Conservation (phyloP, 1,284 basidiomycete genomes). For the Ustilago hordei region DNA sequence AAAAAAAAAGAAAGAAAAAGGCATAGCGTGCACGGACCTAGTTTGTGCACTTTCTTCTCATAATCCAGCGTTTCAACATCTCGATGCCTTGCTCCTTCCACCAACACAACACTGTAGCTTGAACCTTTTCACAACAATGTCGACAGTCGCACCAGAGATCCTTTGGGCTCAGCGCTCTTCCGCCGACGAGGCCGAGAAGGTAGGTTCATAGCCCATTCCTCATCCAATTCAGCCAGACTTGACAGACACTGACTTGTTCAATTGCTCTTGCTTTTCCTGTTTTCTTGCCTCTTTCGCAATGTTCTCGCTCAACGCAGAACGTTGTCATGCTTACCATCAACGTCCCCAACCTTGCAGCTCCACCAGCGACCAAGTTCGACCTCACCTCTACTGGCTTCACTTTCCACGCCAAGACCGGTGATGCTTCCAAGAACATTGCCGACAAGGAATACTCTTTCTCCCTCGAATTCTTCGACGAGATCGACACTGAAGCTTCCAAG, state of each 20-base stretch:
- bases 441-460: slow-evolving; percentile 64
- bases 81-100: neutral
- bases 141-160: slow-evolving; percentile 64
- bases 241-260: neutral
- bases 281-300: slow-evolving; percentile 1
- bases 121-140: slow-evolving; percentile 26
- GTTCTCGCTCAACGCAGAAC: slow-evolving; percentile 35
- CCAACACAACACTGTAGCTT: slow-evolving; percentile 3
- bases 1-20: slow-evolving; percentile 17
- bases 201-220: slow-evolving; percentile 10
- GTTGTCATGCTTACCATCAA: slow-evolving; percentile 69
- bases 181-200: slow-evolving; percentile 62
- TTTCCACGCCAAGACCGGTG: slow-evolving; percentile 59
- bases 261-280: neutral
- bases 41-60: slow-evolving; percentile 17
- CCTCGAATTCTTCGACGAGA: slow-evolving; percentile 68
- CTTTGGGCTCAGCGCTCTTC: slow-evolving; percentile 69
- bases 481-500: slow-evolving; percentile 64
- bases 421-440: slow-evolving; percentile 60
- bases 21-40: slow-evolving; percentile 4
- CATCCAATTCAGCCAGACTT: neutral
- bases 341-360: slow-evolving; percentile 65
- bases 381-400: slow-evolving; percentile 58
- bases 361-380: slow-evolving; percentile 65
- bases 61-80: slow-evolving; percentile 5